Evolutionary conservation across 768 basidiomycete species (phyloP).

Genomic region (Rhizopogon vinicolor): DNA sequence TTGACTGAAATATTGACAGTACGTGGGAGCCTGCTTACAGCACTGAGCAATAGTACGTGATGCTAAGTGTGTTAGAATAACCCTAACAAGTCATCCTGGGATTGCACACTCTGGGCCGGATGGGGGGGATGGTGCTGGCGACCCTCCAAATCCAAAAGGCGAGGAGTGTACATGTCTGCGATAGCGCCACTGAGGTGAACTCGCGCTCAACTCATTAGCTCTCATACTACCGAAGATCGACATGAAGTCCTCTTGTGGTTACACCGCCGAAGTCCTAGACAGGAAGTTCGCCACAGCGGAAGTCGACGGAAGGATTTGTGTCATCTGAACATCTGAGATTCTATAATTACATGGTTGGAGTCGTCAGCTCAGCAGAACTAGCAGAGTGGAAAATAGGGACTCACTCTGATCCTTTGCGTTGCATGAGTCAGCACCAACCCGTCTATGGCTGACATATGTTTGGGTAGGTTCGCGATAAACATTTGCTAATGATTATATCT

Average conservation of each 20-base stretch:
- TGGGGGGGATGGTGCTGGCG: constrained; percentile 4
- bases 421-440: constrained; percentile 49
- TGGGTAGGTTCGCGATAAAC: too few relatives aligned
- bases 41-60: not conserved
- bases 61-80: constrained; percentile 36
- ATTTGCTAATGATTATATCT: too few relatives aligned
- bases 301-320: constrained; percentile 63
- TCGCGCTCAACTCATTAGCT: constrained; percentile 17
- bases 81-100: constrained; percentile 51
- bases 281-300: constrained; percentile 75
- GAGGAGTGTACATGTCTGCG: constrained; percentile 1
- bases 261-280: constrained; percentile 75
- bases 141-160: constrained; percentile 14
- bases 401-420: constrained; percentile 57
- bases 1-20: not conserved
- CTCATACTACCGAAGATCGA: constrained; percentile 76
- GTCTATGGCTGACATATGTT: too few relatives aligned
- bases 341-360: constrained; percentile 21
- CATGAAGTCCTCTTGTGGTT: constrained; percentile 90
- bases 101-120: constrained; percentile 20
- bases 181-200: constrained; percentile 7
- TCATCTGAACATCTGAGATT: constrained; percentile 68
- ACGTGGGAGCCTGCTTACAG: not conserved
- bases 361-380: not conserved
- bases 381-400: constrained; percentile 17